A percentile compares a stretch with the other conserved stretches of the same genome.
Evolutionary conservation across 306 rosid genomes (phyloP).

Genomic region (Casuarina equisetifolia): DNA sequence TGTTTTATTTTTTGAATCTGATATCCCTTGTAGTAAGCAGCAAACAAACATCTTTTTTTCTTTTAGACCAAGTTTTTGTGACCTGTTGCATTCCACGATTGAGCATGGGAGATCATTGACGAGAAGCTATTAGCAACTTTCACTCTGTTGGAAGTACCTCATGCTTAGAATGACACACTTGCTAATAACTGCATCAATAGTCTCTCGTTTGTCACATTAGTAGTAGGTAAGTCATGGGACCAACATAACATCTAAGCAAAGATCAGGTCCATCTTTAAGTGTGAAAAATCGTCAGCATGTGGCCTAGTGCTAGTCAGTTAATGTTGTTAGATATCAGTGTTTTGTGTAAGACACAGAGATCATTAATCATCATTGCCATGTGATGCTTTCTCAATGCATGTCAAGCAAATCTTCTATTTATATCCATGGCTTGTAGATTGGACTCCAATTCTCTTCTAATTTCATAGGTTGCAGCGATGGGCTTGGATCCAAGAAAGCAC

Average conservation of each 20-base stretch:
- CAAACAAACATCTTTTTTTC: not conserved
- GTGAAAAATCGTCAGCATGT: not conserved
- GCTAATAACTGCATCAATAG: no score
- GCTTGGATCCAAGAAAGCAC: constrained; percentile 88
- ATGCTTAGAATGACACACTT: not conserved
- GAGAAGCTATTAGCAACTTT: not conserved
- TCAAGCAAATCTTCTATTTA: constrained; percentile 14
- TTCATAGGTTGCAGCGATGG: constrained; percentile 93
- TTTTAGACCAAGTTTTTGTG: not conserved
- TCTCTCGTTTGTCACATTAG: no score
- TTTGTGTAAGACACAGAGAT: constrained; percentile 4
- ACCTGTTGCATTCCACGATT: not conserved
- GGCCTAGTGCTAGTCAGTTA: not conserved
- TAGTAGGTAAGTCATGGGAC: not conserved
- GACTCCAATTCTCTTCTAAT: constrained; percentile 31
- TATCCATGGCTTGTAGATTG: constrained; percentile 21
- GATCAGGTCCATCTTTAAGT: not conserved
- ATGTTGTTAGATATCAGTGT: constrained; percentile 10
- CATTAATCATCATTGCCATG: constrained; percentile 19
- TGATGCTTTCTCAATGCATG: constrained; percentile 15
- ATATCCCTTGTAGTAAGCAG: not conserved
- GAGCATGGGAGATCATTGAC: not conserved
- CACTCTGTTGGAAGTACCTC: not conserved
- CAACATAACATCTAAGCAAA: not conserved
- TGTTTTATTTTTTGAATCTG: not conserved